Percentiles rank a stretch among this genome's conserved stretches.
phyloP scores from a whole-genome alignment of 805 yeast species.

The Jamesozyma jinghongensis region DNA sequence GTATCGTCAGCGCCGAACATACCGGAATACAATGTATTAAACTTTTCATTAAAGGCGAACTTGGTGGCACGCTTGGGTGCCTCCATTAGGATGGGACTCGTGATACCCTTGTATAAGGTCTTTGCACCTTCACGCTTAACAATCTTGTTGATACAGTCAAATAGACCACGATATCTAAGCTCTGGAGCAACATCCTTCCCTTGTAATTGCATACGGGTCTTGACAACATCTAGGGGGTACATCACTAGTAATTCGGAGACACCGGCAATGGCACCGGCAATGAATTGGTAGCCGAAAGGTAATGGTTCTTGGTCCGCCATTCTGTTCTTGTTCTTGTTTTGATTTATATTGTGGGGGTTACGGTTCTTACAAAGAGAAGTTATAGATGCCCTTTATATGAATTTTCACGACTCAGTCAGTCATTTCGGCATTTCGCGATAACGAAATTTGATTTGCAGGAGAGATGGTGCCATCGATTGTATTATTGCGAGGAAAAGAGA shows the following conservation, averaged over 20 bases:
- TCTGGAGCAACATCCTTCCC: constrained; percentile 16
- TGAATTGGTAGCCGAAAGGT: constrained; percentile 87
- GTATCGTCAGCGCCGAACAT: constrained; percentile 49
- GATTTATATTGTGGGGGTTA: neutral
- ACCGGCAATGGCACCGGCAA: constrained; percentile 93
- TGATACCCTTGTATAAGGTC: constrained; percentile 83
- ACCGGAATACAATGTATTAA: constrained; percentile 75
- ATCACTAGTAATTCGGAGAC: constrained; percentile 89
- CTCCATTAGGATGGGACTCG: constrained; percentile 96
- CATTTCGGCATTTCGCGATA: too few species aligned
- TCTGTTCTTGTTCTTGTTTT: neutral
- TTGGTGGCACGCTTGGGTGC: constrained; percentile 99
- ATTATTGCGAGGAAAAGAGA: too few species aligned
- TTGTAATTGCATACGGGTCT: constrained; percentile 41
- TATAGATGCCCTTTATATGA: too few species aligned
- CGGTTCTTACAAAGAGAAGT: too few species aligned
- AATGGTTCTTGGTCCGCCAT: constrained; percentile 36
- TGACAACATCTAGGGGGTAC: constrained; percentile 96
- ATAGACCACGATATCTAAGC: constrained; percentile 57
- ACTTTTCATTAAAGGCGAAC: constrained; percentile 96
- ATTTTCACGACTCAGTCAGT: too few species aligned
- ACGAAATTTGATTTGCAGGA: too few species aligned
- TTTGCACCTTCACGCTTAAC: constrained; percentile 77
- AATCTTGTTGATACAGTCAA: constrained; percentile 78
- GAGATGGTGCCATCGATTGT: too few species aligned